phyloP scores from a whole-genome alignment of 768 basidiomycete species.

The Lyophyllum shimeji region DNA sequence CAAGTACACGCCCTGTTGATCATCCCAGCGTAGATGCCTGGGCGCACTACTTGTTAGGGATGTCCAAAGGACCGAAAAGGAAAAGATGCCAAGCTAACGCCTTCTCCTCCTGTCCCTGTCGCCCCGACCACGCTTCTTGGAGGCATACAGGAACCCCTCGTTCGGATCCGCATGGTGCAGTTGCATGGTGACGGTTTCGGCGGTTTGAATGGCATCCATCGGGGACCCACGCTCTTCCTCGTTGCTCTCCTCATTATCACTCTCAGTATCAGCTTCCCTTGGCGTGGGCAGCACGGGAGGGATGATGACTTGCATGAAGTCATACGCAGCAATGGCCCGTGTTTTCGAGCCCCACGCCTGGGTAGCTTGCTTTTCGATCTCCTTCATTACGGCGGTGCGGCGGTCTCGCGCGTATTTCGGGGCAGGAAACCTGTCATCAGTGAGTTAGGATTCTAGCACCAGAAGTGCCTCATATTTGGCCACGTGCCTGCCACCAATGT shows the following conservation, averaged over 20 bases:
- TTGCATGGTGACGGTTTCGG: conserved; percentile 6
- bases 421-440: conserved; percentile 48
- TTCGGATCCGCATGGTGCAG: conserved; percentile 21
- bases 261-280: not conserved
- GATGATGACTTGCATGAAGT: conserved; percentile 51
- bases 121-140: conserved; percentile 11
- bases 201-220: not conserved
- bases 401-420: conserved; percentile 37
- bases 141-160: conserved; percentile 22
- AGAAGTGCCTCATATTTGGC: not conserved
- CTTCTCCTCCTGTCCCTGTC: conserved; percentile 23
- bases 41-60: not conserved
- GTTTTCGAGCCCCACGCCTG: conserved; percentile 51
- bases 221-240: not conserved
- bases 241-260: not conserved
- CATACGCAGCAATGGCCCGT: conserved; percentile 53
- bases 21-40: not conserved
- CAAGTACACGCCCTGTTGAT: not conserved
- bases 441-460: not conserved
- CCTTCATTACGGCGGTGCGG: conserved; percentile 49
- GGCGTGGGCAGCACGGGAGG: conserved; percentile 17
- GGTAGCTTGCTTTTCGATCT: conserved; percentile 65
- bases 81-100: conserved; percentile 6
- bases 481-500: conserved; percentile 67
- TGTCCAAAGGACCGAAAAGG: not conserved